A percentile compares a stretch with the other conserved stretches of the same genome.
Conservation (phyloP, 1,284 basidiomycete species). For the Ustilago hordei region DNA sequence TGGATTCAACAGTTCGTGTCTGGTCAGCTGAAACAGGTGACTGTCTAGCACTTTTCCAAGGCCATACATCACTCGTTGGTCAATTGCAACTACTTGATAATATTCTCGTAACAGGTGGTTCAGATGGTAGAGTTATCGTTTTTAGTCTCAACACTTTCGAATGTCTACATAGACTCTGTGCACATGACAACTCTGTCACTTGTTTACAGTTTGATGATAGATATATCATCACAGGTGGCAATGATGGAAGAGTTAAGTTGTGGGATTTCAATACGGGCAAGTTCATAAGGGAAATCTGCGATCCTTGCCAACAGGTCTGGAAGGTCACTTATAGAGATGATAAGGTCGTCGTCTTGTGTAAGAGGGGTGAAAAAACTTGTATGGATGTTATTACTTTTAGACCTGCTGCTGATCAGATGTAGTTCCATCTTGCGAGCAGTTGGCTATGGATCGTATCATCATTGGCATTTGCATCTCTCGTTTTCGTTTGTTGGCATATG, state of each 20-base stretch:
- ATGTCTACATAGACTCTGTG: conserved; percentile 71
- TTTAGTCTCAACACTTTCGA: conserved; percentile 79
- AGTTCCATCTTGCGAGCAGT: neutral
- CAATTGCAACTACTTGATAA: conserved; percentile 84
- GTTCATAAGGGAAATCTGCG: conserved; percentile 64
- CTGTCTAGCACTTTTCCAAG: conserved; percentile 87
- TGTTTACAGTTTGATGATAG: conserved; percentile 85
- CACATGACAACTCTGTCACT: conserved; percentile 90
- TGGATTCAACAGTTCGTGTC: conserved; percentile 71
- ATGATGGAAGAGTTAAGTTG: conserved; percentile 89
- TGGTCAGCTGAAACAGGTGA: conserved; percentile 76
- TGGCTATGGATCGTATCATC: neutral
- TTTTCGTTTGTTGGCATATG: too few relatives aligned
- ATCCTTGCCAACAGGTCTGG: conserved; percentile 81
- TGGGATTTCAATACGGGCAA: conserved; percentile 74
- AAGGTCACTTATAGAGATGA: conserved; percentile 83
- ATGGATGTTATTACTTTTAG: conserved; percentile 78
- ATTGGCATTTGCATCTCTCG: too few relatives aligned
- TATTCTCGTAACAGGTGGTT: conserved; percentile 87
- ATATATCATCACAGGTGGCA: conserved; percentile 76
- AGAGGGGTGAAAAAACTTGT: conserved; percentile 84
- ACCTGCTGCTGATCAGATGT: conserved; percentile 57
- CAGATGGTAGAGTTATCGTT: conserved; percentile 91
- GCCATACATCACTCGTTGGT: conserved; percentile 93
- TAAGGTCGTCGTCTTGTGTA: conserved; percentile 84